Percentiles rank a stretch among this genome's conserved stretches.
Conservation (phyloP, 1,139 yeast genomes). For the Pneumocystis sp. region DNA sequence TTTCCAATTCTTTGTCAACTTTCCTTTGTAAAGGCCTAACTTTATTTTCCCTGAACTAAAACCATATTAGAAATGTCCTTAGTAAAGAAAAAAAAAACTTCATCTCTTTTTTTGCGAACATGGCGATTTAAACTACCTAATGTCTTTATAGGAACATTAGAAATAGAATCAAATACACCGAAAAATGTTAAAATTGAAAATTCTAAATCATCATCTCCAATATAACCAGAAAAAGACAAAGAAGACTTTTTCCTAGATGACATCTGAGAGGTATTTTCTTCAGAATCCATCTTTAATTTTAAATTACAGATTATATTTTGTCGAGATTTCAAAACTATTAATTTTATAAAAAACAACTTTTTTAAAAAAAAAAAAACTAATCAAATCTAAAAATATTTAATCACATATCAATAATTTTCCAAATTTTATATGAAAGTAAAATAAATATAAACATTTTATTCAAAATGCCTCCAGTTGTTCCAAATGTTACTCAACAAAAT, state of each 20-base stretch:
- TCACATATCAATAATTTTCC: neutral
- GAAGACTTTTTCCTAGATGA: neutral
- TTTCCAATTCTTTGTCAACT: slow-evolving; percentile 22
- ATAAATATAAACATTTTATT: neutral
- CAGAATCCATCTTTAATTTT: neutral
- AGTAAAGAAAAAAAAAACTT: neutral
- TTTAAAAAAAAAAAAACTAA: neutral
- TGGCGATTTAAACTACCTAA: neutral
- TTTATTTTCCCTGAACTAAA: neutral
- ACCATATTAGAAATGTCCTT: neutral
- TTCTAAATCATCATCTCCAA: neutral
- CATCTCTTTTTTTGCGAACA: neutral
- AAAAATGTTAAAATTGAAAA: neutral
- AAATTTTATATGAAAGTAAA: neutral
- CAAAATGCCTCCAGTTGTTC: neutral
- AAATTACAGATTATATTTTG: neutral
- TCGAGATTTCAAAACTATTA: neutral
- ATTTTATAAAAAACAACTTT: neutral
- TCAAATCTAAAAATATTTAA: neutral
- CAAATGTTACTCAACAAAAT: neutral
- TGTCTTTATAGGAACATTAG: neutral
- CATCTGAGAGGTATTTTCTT: neutral
- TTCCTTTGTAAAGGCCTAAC: slow-evolving; percentile 1
- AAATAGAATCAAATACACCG: neutral
- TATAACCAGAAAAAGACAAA: neutral